These are phyloP conservation scores for Tetraselmis striata DNA, from an alignment of 139 green algal species.

Conservation along the genomic window DNA sequence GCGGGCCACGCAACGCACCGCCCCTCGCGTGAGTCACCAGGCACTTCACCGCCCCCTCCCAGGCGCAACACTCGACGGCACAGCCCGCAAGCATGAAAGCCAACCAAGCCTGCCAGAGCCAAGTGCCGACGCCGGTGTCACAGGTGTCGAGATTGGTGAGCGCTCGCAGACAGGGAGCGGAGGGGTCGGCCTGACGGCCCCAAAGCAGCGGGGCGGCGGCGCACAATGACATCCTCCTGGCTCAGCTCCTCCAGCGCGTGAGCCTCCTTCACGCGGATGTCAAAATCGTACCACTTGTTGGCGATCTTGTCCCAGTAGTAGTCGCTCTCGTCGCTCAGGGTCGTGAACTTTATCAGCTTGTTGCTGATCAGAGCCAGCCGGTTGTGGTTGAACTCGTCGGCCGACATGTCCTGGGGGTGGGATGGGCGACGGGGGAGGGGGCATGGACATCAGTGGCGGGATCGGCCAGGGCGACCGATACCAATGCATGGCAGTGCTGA, in stretches of 20 bases:
- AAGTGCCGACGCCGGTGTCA: neutral
- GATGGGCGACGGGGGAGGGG: neutral
- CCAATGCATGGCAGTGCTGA: neutral
- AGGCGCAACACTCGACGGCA: conserved; percentile 40
- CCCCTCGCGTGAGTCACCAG: too few relatives aligned
- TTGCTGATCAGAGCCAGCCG: conserved; percentile 47
- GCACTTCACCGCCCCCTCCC: conserved; percentile 44
- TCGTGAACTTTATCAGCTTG: conserved; percentile 72
- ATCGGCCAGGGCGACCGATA: neutral
- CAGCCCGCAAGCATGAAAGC: neutral
- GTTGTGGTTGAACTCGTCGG: conserved; percentile 70
- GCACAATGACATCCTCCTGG: conserved; percentile 14
- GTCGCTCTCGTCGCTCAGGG: conserved; percentile 66
- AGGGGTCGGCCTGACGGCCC: too few relatives aligned
- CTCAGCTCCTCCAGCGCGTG: conserved; percentile 3
- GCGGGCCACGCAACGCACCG: conserved; percentile 29
- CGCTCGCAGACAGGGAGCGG: too few relatives aligned
- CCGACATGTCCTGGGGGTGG: conserved; percentile 28
- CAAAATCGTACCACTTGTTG: conserved; percentile 35
- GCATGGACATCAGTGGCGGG: neutral
- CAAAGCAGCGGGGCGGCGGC: neutral
- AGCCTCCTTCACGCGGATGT: neutral
- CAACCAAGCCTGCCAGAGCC: neutral
- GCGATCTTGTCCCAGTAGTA: conserved; percentile 74
- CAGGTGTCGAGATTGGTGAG: too few relatives aligned